Base-by-base conservation (phyloP, 1,139 yeast species). In the Diutina scorzettiae region DNA sequence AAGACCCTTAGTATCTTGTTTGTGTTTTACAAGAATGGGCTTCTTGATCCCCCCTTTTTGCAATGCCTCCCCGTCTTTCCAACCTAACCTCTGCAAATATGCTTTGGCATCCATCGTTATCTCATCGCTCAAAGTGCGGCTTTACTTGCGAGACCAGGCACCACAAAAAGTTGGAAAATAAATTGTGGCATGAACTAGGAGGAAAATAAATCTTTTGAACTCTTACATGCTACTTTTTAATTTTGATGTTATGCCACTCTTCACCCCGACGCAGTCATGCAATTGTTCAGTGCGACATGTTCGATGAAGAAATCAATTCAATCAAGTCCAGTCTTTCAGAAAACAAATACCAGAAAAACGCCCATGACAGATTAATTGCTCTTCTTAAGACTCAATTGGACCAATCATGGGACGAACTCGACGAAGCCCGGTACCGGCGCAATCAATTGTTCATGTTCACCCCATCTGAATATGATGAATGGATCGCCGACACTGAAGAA, bases 31-130 rank as follows among this genome's bases (percentile, higher is more conserved):
- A 47, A 91, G 62, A 41, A 91, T 78, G 0, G 98, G 97, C 53
- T 79, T 85, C 52, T 72, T 77, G 44, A 91, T 62, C 0, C 96
- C 95, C 3, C 95, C 96, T 41, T 69, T 59, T 50, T 71, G 74
- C 36, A 91, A 64, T 0, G 95, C 94, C 50, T 86, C 85, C 4
- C 97, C 97, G 51, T 85, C 91, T 44, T 70, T 69, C 98, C 98
- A 91, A 14, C 97, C 97, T 53, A 71, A 86, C 3, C 84, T 76
- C 57, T 73, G 68, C 48, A 91, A 63, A 56, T 89, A 91, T 43
- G 64, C 71, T 43, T 71, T 73, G 34, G 95, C 78, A 59, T 91
- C 76, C 96, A 89, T 89, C 14, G 23, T 21, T 19, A 24, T 40
- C 29, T 21, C 21, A 23, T 21, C 27, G 40, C 14, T 14, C 12